phyloP scores from a whole-genome alignment of 805 yeast genomes.

The Myxozyma mucilagina region DNA sequence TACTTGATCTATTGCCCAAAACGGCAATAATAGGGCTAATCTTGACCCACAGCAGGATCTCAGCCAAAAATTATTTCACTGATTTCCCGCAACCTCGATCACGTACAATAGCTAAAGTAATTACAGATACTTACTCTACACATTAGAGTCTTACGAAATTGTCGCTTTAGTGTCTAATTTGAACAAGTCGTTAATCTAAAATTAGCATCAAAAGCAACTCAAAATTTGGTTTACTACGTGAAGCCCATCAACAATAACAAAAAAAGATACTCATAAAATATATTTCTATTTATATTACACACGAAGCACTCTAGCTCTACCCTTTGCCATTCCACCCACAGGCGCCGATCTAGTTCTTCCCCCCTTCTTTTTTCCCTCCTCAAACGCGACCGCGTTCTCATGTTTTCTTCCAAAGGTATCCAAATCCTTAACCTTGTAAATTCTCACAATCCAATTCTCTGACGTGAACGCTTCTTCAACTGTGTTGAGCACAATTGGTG shows the following conservation, averaged over 20 bases:
- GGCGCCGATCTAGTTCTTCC: slow-evolving; percentile 9
- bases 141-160: too few species aligned
- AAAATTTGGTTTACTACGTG: background rate
- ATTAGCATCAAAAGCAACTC: too few species aligned
- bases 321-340: slow-evolving; percentile 11
- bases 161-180: too few species aligned
- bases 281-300: background rate
- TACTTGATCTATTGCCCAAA: too few species aligned
- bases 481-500: slow-evolving; percentile 60
- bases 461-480: slow-evolving; percentile 93
- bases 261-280: background rate
- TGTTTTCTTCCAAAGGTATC: slow-evolving; percentile 82
- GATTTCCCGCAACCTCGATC: too few species aligned
- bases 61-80: too few species aligned
- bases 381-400: slow-evolving; percentile 29
- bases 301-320: slow-evolving; percentile 21
- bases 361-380: slow-evolving; percentile 22
- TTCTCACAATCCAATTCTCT: slow-evolving; percentile 95
- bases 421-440: slow-evolving; percentile 84
- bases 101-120: too few species aligned
- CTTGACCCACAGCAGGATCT: too few species aligned
- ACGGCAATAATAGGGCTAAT: too few species aligned
- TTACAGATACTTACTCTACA: too few species aligned
- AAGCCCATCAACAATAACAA: background rate
- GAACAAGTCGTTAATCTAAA: too few species aligned